These are phyloP conservation scores for Phaeoacremonium minimum DNA, from an alignment of 2,329 filamentous ascomycete genomes.

Conservation along the genomic window DNA sequence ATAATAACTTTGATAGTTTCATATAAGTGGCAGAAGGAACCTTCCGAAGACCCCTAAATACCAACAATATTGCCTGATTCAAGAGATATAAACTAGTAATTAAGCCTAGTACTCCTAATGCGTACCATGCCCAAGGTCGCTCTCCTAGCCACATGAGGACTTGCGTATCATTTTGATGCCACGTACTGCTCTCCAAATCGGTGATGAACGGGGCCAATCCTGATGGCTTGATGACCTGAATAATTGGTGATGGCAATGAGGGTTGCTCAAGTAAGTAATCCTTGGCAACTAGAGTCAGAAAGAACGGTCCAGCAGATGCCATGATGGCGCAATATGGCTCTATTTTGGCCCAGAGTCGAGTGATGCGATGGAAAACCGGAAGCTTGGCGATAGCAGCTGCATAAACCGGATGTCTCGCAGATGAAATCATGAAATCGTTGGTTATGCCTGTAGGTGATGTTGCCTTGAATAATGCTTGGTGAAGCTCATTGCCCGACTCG, in stretches of 20 bases:
- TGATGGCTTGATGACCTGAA: constrained; percentile 21
- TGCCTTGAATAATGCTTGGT: constrained; percentile 25
- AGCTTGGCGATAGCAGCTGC: constrained; percentile 63
- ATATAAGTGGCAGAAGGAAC: not conserved
- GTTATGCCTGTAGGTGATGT: constrained; percentile 75
- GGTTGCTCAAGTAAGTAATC: constrained; percentile 59
- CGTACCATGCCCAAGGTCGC: constrained; percentile 25
- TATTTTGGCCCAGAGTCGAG: constrained; percentile 58
- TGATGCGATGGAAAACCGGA: constrained; percentile 52
- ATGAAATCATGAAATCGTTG: constrained; percentile 75
- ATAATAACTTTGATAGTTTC: too few relatives aligned
- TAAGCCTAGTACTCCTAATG: constrained; percentile 19
- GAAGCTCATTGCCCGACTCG: constrained; percentile 6
- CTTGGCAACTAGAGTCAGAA: constrained; percentile 71
- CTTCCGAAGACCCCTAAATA: not conserved
- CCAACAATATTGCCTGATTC: constrained; percentile 8
- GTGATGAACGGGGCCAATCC: constrained; percentile 23
- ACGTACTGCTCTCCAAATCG: constrained; percentile 33
- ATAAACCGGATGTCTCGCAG: constrained; percentile 73
- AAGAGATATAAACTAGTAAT: constrained; percentile 12
- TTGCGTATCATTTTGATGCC: constrained; percentile 41
- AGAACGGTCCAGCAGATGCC: constrained; percentile 73
- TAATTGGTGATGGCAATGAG: constrained; percentile 15
- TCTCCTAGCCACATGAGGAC: constrained; percentile 43
- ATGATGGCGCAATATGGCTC: constrained; percentile 72